Evolutionary conservation across 331 rosid genomes (phyloP), one percentile per base, ranked within the genome.

Genomic region (Pyrus hybrid): DNA sequence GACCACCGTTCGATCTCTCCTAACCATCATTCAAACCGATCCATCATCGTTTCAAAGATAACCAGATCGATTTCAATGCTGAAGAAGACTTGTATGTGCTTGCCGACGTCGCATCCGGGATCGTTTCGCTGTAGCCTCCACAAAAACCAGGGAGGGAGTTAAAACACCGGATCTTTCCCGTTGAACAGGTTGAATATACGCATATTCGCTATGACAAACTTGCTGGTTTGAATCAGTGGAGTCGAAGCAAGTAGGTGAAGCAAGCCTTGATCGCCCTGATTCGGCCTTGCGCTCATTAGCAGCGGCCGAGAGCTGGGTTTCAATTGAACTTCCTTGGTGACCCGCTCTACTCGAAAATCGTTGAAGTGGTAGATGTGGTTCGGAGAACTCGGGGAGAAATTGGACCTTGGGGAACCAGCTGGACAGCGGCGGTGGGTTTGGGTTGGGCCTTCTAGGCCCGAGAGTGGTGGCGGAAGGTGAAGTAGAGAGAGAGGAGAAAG

Each of bases 121-220:
- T 93, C 96, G 7, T 93, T 93, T 51, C 88, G 93, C 2, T 93
- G 96, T 73, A 90, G 97, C 60, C 88, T 93, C 2, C 98, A 91
- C 74, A 93, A 88, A 82, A 89, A 82, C 57, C 22, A 17, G 1
- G 71, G 58, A 67, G 23, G 76, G 23, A 64, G 67, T 45, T 80
- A 80, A 3, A 63, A 75, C 8, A 54, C 80, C 0, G 84, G 72
- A 26, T 74, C 90, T 28, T 89, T 57, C 56, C 92, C 93, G 3
- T 77, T 89, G 0, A 81, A 73, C 8, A 84, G 93, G 13, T 84
- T 90, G 13, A 91, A 93, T 56, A 93, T 91, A 96, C 90, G 93
- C 16, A 88, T 94, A 82, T 93, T 6, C 2, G 7, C 54, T 47
- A 14, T 47, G 54, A 47, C 5, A 2, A 47, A 47, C 18, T 47